phyloP scores from a whole-genome alignment of 805 yeast genomes.

The Hanseniaspora singularis region DNA sequence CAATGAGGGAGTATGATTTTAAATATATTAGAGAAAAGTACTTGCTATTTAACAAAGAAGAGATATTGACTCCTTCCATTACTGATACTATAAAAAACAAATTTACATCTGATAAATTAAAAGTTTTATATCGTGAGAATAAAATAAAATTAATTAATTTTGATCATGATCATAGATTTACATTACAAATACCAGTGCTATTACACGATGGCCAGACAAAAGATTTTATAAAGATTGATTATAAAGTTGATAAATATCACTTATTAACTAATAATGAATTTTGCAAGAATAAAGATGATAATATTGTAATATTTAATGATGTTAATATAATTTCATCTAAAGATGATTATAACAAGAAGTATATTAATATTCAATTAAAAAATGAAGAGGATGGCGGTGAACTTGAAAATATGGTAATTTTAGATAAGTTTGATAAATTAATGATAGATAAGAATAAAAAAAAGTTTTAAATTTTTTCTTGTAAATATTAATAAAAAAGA shows the following conservation, averaged over 20 bases:
- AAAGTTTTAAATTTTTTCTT: not conserved
- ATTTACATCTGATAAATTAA: not conserved
- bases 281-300: not conserved
- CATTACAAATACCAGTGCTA: not conserved
- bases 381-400: not conserved
- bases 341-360: not conserved
- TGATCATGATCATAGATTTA: not conserved
- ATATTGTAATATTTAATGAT: not conserved
- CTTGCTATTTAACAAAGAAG: not conserved
- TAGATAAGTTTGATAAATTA: not conserved
- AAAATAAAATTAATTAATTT: not conserved
- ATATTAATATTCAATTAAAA: not conserved
- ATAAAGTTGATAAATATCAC: not conserved
- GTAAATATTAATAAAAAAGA: not conserved
- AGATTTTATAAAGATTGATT: not conserved
- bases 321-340: not conserved
- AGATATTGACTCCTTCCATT: not conserved
- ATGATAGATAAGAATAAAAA: not conserved
- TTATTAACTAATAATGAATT: not conserved
- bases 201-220: not conserved
- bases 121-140: not conserved
- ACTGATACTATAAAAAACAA: not conserved
- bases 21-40: not conserved
- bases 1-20: not conserved
- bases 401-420: not conserved